Evolutionary conservation across 129 eudicot genomes (phyloP).

Genomic region (Solidago caesia): DNA sequence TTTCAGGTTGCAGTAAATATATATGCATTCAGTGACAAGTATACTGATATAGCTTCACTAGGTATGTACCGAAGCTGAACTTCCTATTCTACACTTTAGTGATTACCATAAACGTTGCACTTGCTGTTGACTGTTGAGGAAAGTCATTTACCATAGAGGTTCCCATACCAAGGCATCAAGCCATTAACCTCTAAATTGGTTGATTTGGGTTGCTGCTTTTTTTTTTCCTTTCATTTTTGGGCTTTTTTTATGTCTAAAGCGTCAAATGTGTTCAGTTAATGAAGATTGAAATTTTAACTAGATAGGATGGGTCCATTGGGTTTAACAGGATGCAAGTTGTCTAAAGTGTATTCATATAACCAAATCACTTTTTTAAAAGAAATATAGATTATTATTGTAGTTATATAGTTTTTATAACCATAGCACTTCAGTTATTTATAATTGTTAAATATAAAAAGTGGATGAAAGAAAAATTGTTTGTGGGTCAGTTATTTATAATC

Average conservation of each 20-base stretch:
- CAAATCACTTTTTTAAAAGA: background rate
- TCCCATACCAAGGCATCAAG: background rate
- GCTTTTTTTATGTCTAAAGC: background rate
- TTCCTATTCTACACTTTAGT: constrained; percentile 13
- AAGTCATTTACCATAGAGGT: background rate
- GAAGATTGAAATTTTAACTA: background rate
- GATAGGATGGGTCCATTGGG: background rate
- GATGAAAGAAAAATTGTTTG: background rate
- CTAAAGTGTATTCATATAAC: background rate
- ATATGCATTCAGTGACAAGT: constrained; percentile 97
- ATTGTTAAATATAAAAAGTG: background rate
- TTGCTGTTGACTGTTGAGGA: background rate
- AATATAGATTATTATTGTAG: background rate
- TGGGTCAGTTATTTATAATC: background rate
- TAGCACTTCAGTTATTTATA: background rate
- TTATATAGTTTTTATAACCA: background rate
- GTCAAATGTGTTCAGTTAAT: background rate
- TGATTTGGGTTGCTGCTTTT: background rate
- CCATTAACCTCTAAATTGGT: background rate
- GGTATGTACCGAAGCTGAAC: constrained; percentile 43
- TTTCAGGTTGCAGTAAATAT: constrained; percentile 84
- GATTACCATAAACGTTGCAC: background rate
- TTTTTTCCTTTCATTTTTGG: too few relatives aligned
- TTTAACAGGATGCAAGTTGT: background rate
- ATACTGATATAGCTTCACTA: constrained; percentile 88